Percentiles rank a stretch among this genome's conserved stretches.
phyloP scores from a whole-genome alignment of 805 yeast species.

The Gaillardinia entomophila region DNA sequence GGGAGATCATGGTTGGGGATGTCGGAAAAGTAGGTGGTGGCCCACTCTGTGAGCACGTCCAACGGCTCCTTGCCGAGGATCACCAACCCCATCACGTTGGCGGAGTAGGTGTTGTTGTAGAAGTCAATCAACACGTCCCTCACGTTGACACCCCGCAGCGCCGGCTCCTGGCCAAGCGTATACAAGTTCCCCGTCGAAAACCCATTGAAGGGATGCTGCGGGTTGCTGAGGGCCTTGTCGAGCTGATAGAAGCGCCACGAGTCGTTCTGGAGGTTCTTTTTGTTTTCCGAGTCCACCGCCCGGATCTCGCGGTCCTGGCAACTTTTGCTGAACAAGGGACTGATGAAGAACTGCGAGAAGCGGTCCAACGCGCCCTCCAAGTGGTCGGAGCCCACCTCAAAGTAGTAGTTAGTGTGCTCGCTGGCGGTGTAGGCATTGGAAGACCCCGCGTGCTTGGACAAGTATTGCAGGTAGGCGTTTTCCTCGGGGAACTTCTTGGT shows the following conservation, averaged over 20 bases:
- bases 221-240: constrained; percentile 68
- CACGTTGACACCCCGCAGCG: constrained; percentile 56
- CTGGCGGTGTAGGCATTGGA: constrained; percentile 91
- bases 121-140: constrained; percentile 77
- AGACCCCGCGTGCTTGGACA: constrained; percentile 80
- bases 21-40: constrained; percentile 54
- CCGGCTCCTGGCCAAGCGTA: constrained; percentile 70
- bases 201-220: constrained; percentile 75
- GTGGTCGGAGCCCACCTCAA: constrained; percentile 72
- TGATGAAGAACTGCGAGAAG: constrained; percentile 86
- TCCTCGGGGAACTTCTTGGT: constrained; percentile 71
- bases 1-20: constrained; percentile 49
- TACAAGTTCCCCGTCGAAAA: constrained; percentile 84
- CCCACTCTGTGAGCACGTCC: constrained; percentile 69
- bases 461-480: constrained; percentile 65
- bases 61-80: constrained; percentile 77
- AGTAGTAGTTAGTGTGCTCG: constrained; percentile 84
- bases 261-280: constrained; percentile 88
- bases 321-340: constrained; percentile 66
- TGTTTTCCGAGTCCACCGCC: constrained; percentile 95
- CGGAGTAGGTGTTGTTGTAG: constrained; percentile 65
- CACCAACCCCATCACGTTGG: constrained; percentile 85
- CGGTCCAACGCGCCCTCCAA: constrained; percentile 87
- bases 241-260: constrained; percentile 84
- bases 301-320: constrained; percentile 89